Base-by-base conservation (phyloP, 768 basidiomycete genomes). In the Leucosporidium scottii region DNA sequence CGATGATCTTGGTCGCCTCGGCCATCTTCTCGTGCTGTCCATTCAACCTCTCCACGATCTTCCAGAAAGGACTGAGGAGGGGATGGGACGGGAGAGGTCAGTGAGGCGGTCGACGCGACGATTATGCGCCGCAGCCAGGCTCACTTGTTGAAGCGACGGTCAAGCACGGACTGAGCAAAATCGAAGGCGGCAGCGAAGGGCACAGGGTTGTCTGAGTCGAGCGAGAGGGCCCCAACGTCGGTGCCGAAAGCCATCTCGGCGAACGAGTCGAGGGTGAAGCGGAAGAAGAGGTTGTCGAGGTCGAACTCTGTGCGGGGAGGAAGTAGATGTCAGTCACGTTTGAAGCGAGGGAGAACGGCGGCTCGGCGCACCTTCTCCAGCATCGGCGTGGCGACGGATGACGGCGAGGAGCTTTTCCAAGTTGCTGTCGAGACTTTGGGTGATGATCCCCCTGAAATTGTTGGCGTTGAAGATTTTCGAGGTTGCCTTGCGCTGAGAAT, bases 241-340 rank as follows among this genome's bases (percentile, higher is more conserved):
- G 50, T 28, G 34, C 51, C 53, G 59, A 55, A 68, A 4, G 58
- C 50, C 62, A 68, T 68, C 30, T 30, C 25, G 25, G 25, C 12
- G 44, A 68, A 68, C 5, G 50, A 27, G 62, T 53, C 50, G n/a
- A 68, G 67, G 18, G 67, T 64, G 67, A 64, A 47, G 5, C 34
- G 10, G 58, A 68, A 64, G 63, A 68, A 64, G 53, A 68, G 49
- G 25, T 21, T 25, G 34, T 30, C 34, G 9, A 39, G 34, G 8
- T 36, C 34, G 20, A 36, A 25, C 31, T 58, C 34, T 36, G 36
- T 20, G 31, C 23, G 20, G 23, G 51, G 34, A 10, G 5, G 39
- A 44, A 15, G 13, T 2, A 8, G 39, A 17, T 5, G 39, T 44
- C 39, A 17, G 39, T 44, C 39, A 58, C n/a, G 57, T 2, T 21